These are phyloP conservation scores for Boletus rex-veris DNA, from an alignment of 768 basidiomycete species.

Conservation along the genomic window DNA sequence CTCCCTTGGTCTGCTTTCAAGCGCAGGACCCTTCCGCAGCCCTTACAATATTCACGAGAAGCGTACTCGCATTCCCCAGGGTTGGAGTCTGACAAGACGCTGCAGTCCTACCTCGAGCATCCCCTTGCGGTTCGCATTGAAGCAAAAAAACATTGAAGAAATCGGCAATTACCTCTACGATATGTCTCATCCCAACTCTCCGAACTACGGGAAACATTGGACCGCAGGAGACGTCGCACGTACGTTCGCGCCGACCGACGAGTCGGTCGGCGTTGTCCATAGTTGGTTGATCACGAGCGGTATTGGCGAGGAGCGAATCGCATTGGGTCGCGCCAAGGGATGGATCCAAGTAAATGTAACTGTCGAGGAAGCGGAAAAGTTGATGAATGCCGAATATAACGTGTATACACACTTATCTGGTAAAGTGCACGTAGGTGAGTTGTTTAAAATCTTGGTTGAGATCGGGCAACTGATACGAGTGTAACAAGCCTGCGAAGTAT, in stretches of 20 bases:
- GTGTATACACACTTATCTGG: constrained; percentile 26
- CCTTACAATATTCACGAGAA: constrained; percentile 39
- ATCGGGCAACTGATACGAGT: neutral
- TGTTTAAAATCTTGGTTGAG: neutral
- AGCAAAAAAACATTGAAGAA: constrained; percentile 29
- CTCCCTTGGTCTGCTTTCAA: constrained; percentile 10
- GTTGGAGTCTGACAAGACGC: constrained; percentile 38
- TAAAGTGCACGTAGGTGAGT: constrained; percentile 24
- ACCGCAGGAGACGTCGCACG: constrained; percentile 23
- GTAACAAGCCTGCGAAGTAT: constrained; percentile 29
- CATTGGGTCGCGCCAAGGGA: constrained; percentile 15
- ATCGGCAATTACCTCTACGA: constrained; percentile 27
- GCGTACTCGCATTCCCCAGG: constrained; percentile 32
- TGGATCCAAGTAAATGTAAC: constrained; percentile 29
- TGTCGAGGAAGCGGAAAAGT: constrained; percentile 30
- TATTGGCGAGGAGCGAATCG: constrained; percentile 20
- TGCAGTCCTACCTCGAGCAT: constrained; percentile 30
- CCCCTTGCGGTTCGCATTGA: constrained; percentile 31
- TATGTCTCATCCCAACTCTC: constrained; percentile 34
- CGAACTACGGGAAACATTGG: constrained; percentile 33
- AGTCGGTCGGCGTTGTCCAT: constrained; percentile 22
- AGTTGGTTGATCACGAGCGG: constrained; percentile 26
- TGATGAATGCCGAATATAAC: constrained; percentile 33
- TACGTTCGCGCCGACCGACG: constrained; percentile 21
- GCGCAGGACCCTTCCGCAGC: constrained; percentile 12